Evolutionary conservation across 2,329 filamentous ascomycete genomes (phyloP), one percentile per base, ranked within the genome.

Genomic region (Aureobasidium lini): DNA sequence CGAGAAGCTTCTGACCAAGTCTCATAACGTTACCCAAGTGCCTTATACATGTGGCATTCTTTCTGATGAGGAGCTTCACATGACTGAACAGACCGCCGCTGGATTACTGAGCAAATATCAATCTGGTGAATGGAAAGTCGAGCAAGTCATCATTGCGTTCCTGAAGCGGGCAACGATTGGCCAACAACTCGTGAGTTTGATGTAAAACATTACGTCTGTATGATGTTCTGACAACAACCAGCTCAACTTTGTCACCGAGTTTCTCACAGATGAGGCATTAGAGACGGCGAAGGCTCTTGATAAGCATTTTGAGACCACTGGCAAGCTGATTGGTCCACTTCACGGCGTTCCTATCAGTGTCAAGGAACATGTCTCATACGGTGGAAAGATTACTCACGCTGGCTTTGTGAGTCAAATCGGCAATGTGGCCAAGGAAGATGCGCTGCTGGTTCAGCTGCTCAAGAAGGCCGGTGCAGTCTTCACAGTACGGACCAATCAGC

Each of bases 41-140:
- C 82, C 84, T 2, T 66, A 65, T 18, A 64, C 66, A 66, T 87
- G 82, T 1, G 83, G 82, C 2, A 84, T 84, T 77, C 84, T 88
- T 62, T 82, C 74, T 1, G 44, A 68, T 10, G 63, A 71, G n/a
- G 81, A 83, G 63, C 65, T 82, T 28, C 74, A 78, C 23, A 81
- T 83, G 47, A 79, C 79, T 4, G 70, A 68, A 13, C 73, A 71
- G 43, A 71, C 68, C 31, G 76, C 76, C 2, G 70, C 71, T 2
- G 65, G 70, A 0, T 72, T 79, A 11, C 67, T 79, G 23, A 62
- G 70, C 18, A 73, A 73, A 49, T 66, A 77, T n/a, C 72, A 72
- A 28, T 70, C 67, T 8, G 66, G 70, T 34, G 68, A 70, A 70
- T 81, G 78, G 75, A 81, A 73, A 4, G 77, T 81, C 59, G 73